Conservation (phyloP, 2,329 filamentous ascomycete genomes). For the Colletotrichum falcatum region DNA sequence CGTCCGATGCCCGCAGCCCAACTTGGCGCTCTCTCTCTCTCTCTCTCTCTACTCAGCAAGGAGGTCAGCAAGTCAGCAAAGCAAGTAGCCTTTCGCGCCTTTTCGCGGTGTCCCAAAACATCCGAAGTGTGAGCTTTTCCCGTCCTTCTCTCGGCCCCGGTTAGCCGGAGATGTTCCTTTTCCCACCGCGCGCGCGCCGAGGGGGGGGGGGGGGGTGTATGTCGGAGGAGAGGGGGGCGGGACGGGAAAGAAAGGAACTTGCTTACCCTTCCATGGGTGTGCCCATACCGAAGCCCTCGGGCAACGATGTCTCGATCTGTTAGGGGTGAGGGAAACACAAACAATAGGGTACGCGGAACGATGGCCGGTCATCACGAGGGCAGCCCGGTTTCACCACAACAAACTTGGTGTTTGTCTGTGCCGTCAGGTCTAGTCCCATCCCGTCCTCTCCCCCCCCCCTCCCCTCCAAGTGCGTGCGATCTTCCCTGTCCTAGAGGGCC, state of each 20-base stretch:
- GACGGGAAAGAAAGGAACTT: not conserved
- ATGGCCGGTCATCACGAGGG: constrained; percentile 20
- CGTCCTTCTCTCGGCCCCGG: not conserved
- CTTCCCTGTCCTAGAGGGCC: not conserved
- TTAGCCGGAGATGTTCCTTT: not conserved
- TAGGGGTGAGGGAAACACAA: constrained; percentile 1
- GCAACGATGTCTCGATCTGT: constrained; percentile 4
- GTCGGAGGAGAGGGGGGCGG: no score
- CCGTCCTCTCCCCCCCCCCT: not conserved
- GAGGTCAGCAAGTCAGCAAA: not conserved
- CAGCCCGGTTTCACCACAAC: constrained; percentile 11
- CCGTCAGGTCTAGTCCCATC: not conserved
- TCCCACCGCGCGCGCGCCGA: not conserved
- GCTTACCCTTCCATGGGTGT: constrained; percentile 16
- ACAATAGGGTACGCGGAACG: constrained; percentile 9
- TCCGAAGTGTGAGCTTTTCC: constrained; percentile 31
- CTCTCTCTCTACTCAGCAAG: not conserved
- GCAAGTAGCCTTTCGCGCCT: not conserved
- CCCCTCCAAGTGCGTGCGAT: not conserved
- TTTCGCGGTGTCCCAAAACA: constrained; percentile 12
- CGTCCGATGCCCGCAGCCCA: constrained; percentile 18
- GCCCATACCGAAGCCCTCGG: not conserved
- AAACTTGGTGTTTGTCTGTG: constrained; percentile 3
- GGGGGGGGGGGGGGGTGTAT: no score
- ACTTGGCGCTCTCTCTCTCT: not conserved